Conservation (phyloP, 345 rosid genomes). For the Psidium friedrichsthalianum region DNA sequence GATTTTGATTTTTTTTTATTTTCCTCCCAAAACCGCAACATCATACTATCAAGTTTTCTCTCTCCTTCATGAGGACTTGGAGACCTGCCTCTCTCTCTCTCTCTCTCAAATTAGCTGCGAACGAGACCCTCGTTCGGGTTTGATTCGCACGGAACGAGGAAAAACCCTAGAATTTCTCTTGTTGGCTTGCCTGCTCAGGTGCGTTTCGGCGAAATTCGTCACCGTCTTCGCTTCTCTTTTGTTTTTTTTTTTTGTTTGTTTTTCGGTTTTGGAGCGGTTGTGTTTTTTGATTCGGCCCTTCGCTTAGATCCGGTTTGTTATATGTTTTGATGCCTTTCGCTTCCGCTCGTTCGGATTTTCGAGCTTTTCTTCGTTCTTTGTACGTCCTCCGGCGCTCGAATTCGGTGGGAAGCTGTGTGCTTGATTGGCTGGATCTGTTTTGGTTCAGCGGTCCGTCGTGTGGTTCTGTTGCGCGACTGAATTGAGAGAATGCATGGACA, state of each 20-base stretch:
- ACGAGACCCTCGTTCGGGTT: not conserved
- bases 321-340: not conserved
- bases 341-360: not conserved
- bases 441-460: not conserved
- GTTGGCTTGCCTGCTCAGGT: not conserved
- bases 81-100: not conserved
- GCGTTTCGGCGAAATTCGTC: not conserved
- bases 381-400: not conserved
- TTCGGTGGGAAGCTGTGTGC: not conserved
- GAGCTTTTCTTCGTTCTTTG: not conserved
- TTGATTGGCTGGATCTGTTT: not conserved
- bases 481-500: conserved; percentile 22
- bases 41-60: not conserved
- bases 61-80: not conserved
- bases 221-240: not conserved
- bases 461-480: not conserved
- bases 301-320: conserved; percentile 24
- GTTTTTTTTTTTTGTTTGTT: not conserved
- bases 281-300: not conserved
- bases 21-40: not conserved
- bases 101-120: not conserved
- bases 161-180: conserved; percentile 31
- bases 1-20: fast-evolving
- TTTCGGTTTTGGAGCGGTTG: not conserved
- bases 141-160: not conserved